Conservation (phyloP, 2,329 filamentous ascomycete genomes). For the Clonostachys rosea region DNA sequence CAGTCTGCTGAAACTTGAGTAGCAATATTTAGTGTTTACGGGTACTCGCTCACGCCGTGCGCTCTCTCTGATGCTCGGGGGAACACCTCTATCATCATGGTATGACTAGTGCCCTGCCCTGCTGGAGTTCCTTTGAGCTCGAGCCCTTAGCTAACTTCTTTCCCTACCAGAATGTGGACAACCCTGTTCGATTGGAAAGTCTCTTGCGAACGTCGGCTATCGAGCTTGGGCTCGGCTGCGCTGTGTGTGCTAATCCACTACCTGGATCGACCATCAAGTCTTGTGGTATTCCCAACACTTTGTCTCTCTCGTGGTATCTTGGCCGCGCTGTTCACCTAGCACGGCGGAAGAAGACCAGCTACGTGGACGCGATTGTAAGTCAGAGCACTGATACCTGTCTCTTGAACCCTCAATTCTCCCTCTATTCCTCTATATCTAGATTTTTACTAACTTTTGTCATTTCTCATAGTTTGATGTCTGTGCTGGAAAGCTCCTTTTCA, state of each 20-base stretch:
- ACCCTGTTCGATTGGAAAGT: not conserved
- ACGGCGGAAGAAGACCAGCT: slow-evolving; percentile 3
- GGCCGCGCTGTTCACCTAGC: slow-evolving; percentile 38
- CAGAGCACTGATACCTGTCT: slow-evolving; percentile 24
- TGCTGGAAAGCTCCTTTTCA: slow-evolving; percentile 19
- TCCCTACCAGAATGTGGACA: too few species aligned
- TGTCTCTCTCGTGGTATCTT: slow-evolving; percentile 48
- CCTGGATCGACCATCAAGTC: too few species aligned
- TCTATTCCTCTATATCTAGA: too few species aligned
- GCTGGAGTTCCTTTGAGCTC: too few species aligned
- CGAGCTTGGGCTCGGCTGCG: not conserved
- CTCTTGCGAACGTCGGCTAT: not conserved
- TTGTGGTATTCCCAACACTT: slow-evolving; percentile 15
- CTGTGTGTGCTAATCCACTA: too few species aligned
- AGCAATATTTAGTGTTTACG: not conserved
- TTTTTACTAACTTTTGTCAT: slow-evolving; percentile 2
- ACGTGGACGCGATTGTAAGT: slow-evolving; percentile 36
- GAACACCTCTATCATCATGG: not conserved
- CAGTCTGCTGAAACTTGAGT: not conserved
- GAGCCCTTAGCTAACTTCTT: too few species aligned
- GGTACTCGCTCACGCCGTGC: not conserved
- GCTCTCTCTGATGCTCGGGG: not conserved
- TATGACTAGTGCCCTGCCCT: too few species aligned
- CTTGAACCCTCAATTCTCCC: not conserved
- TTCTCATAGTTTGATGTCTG: slow-evolving; percentile 24